Evolutionary conservation across 352 stramenopile genomes (phyloP).

Genomic region (Globisporangium heterothallicum): DNA sequence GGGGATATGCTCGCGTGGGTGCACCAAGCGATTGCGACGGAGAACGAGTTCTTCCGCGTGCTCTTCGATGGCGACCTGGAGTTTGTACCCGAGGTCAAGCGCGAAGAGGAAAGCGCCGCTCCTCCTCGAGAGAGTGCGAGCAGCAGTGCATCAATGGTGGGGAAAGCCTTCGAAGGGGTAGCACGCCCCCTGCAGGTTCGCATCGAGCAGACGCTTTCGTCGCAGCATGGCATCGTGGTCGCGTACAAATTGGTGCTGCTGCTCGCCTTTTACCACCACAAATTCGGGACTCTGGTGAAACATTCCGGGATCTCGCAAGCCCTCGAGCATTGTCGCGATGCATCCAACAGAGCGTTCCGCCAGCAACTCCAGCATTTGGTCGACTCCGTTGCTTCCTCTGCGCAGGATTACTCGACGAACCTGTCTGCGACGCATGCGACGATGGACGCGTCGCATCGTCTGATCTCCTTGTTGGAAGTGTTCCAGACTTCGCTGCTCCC

Average conservation of each 20-base stretch:
- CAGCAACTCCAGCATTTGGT: constrained; percentile 51
- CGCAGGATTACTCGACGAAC: constrained; percentile 56
- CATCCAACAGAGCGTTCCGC: constrained; percentile 39
- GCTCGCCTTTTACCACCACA: constrained; percentile 63
- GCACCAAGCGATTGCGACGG: constrained; percentile 76
- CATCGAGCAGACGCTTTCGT: constrained; percentile 56
- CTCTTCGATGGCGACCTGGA: constrained; percentile 64
- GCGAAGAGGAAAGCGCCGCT: not conserved
- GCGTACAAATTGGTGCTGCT: constrained; percentile 66
- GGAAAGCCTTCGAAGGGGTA: constrained; percentile 52
- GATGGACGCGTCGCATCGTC: constrained; percentile 50
- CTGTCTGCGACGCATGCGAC: constrained; percentile 49
- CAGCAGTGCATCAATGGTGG: constrained; percentile 40
- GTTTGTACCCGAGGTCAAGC: constrained; percentile 6
- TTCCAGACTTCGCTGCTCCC: constrained; percentile 53
- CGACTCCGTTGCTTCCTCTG: constrained; percentile 32
- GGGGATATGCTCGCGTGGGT: constrained; percentile 88
- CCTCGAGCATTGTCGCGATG: constrained; percentile 34
- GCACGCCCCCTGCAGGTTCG: constrained; percentile 53
- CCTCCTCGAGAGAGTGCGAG: constrained; percentile 9
- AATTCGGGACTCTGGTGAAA: constrained; percentile 39
- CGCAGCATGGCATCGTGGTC: constrained; percentile 46
- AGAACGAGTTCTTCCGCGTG: constrained; percentile 76
- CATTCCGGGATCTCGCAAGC: constrained; percentile 25
- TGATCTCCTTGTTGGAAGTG: constrained; percentile 52